phyloP scores from a whole-genome alignment of 805 yeast genomes.

The Pachysolen tannophilus region DNA sequence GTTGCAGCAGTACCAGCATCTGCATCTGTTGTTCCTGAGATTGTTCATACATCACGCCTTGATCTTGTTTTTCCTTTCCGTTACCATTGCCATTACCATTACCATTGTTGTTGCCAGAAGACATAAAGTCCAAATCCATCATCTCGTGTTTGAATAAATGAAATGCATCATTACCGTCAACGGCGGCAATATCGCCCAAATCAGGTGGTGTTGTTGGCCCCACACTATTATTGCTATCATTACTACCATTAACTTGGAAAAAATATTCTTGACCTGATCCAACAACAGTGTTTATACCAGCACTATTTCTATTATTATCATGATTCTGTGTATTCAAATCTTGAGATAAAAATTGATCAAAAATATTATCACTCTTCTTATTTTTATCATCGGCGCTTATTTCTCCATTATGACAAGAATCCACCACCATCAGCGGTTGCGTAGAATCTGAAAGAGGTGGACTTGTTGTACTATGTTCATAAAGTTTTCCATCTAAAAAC shows the following conservation, averaged over 20 bases:
- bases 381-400: too few species aligned
- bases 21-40: background rate
- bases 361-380: too few species aligned
- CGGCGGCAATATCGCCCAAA: too few species aligned
- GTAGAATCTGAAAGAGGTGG: too few species aligned
- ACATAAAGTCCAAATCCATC: background rate
- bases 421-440: too few species aligned
- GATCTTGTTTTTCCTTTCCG: background rate
- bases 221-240: slow-evolving; percentile 9
- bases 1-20: slow-evolving; percentile 9
- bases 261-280: slow-evolving; percentile 2
- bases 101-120: background rate
- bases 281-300: too few species aligned
- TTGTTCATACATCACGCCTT: background rate
- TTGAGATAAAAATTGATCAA: too few species aligned
- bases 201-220: slow-evolving; percentile 7
- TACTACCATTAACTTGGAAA: slow-evolving; percentile 6
- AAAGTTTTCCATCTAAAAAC: slow-evolving; percentile 44
- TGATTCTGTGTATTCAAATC: too few species aligned
- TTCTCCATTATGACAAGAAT: too few species aligned
- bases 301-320: too few species aligned
- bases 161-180: too few species aligned
- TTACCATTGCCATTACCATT: background rate
- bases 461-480: slow-evolving; percentile 27
- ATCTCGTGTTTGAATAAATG: slow-evolving; percentile 2